Evolutionary conservation across 106 monocot species (phyloP).

Genomic region (Vanilla planifolia): DNA sequence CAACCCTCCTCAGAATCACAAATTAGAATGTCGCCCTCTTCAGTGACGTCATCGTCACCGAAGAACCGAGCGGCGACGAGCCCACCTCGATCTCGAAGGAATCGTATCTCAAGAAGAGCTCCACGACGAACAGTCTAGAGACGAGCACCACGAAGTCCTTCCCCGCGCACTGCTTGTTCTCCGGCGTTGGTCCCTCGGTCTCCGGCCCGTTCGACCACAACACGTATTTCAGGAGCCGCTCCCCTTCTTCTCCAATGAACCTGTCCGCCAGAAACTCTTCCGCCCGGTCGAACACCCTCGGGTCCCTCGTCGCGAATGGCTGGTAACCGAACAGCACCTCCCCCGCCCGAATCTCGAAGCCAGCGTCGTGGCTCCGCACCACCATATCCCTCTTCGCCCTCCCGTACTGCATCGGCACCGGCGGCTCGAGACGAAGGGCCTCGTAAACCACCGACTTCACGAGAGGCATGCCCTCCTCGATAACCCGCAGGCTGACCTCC

Average conservation of each 20-base stretch:
- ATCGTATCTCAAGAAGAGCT: conserved; percentile 71
- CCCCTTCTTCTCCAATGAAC: conserved; percentile 66
- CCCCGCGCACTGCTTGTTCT: conserved; percentile 95
- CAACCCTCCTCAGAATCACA: no score
- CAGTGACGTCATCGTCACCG: conserved; percentile 41
- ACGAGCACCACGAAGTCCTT: conserved; percentile 84
- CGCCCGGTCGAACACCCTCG: conserved; percentile 58
- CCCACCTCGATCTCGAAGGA: conserved; percentile 57
- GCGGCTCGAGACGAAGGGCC: conserved; percentile 82
- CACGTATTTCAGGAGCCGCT: conserved; percentile 48
- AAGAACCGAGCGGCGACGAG: conserved; percentile 34
- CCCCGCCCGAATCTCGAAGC: conserved; percentile 53
- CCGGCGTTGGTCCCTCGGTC: conserved; percentile 52
- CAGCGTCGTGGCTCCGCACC: conserved; percentile 72
- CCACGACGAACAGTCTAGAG: conserved; percentile 58
- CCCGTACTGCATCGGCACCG: conserved; percentile 83
- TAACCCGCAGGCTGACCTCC: conserved; percentile 35
- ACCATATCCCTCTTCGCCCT: conserved; percentile 69
- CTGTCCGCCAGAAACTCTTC: conserved; percentile 78
- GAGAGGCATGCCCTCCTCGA: conserved; percentile 68
- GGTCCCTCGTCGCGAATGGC: conserved; percentile 86
- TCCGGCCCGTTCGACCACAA: conserved; percentile 92
- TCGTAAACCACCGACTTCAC: conserved; percentile 84
- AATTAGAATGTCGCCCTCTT: conserved; percentile 53
- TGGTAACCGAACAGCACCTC: conserved; percentile 95